Conservation (phyloP, 2,329 filamentous ascomycete species). For the Hyphodiscus sp. region DNA sequence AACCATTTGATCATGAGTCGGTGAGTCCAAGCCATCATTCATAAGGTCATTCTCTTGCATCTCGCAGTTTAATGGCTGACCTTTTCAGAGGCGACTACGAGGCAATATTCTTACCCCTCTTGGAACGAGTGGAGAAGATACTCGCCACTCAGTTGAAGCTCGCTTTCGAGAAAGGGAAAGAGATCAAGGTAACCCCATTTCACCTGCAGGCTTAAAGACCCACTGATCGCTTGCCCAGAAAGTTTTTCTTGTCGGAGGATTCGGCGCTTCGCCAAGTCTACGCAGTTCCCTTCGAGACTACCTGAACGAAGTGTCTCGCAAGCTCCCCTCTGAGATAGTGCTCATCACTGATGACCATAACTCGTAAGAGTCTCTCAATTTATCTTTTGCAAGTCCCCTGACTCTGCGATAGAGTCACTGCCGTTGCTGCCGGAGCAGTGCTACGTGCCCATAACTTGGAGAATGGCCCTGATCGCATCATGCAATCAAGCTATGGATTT, state of each 20-base stretch:
- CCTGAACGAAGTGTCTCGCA: neutral
- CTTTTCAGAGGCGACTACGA: conserved; percentile 13
- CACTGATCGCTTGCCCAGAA: conserved; percentile 11
- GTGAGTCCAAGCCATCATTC: conserved; percentile 1
- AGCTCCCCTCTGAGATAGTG: conserved; percentile 1
- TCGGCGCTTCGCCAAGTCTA: conserved; percentile 17
- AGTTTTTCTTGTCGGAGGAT: conserved; percentile 23
- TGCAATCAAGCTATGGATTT: conserved; percentile 16
- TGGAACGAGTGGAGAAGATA: conserved; percentile 5
- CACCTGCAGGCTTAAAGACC: neutral
- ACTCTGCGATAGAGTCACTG: conserved; percentile 11
- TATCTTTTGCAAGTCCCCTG: too few relatives aligned
- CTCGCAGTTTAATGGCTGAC: neutral
- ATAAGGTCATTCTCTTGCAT: too few relatives aligned
- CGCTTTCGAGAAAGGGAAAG: conserved; percentile 3
- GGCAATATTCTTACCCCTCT: conserved; percentile 13
- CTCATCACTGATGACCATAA: conserved; percentile 4
- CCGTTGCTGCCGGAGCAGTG: conserved; percentile 15
- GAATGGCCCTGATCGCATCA: conserved; percentile 12
- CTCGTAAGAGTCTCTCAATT: conserved; percentile 5
- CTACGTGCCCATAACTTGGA: conserved; percentile 16
- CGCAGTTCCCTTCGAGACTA: conserved; percentile 6
- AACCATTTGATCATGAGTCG: conserved; percentile 7
- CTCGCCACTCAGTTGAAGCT: conserved; percentile 9
- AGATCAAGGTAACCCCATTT: conserved; percentile 5